Evolutionary conservation across 805 yeast species (phyloP).

Genomic region (Ogataea nonfermentans): DNA sequence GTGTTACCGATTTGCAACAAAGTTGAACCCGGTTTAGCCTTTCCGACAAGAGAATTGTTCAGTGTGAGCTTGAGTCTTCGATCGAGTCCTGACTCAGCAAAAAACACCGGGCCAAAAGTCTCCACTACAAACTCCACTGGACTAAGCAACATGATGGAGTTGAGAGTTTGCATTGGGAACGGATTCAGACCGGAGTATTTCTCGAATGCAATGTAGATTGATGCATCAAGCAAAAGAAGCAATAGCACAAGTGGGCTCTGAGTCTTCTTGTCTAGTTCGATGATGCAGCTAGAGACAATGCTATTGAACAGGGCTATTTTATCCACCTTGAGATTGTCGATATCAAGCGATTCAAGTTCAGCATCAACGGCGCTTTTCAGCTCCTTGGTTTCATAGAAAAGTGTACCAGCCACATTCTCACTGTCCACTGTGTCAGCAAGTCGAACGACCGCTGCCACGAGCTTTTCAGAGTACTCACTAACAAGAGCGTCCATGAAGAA

Average conservation of each 20-base stretch:
- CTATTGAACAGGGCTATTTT: slow-evolving; percentile 18
- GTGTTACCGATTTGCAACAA: slow-evolving; percentile 30
- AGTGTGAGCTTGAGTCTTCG: slow-evolving; percentile 27
- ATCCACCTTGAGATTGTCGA: slow-evolving; percentile 11
- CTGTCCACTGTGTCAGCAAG: neutral
- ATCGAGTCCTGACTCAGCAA: slow-evolving; percentile 3
- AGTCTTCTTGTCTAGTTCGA: slow-evolving; percentile 4
- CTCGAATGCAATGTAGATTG: slow-evolving; percentile 18
- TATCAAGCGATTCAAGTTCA: slow-evolving; percentile 1
- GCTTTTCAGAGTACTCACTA: slow-evolving; percentile 5
- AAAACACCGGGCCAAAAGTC: slow-evolving; percentile 22
- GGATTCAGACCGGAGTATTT: slow-evolving; percentile 13
- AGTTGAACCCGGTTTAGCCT: slow-evolving; percentile 33
- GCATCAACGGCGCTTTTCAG: neutral
- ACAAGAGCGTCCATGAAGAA: slow-evolving; percentile 9
- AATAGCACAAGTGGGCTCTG: slow-evolving; percentile 4
- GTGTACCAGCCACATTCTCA: neutral
- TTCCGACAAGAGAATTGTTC: slow-evolving; percentile 29
- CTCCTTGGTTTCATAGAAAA: neutral
- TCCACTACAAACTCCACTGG: slow-evolving; percentile 23
- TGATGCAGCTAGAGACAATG: slow-evolving; percentile 9
- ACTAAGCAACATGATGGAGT: slow-evolving; percentile 21
- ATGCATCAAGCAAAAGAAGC: slow-evolving; percentile 24
- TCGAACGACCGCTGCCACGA: slow-evolving; percentile 2
- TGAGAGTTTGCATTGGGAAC: slow-evolving; percentile 31